A percentile compares a stretch with the other conserved stretches of the same genome.
These are phyloP conservation scores for Aspergillus carlsbadensis DNA, from an alignment of 495 filamentous ascomycete species.

Conservation along the genomic window DNA sequence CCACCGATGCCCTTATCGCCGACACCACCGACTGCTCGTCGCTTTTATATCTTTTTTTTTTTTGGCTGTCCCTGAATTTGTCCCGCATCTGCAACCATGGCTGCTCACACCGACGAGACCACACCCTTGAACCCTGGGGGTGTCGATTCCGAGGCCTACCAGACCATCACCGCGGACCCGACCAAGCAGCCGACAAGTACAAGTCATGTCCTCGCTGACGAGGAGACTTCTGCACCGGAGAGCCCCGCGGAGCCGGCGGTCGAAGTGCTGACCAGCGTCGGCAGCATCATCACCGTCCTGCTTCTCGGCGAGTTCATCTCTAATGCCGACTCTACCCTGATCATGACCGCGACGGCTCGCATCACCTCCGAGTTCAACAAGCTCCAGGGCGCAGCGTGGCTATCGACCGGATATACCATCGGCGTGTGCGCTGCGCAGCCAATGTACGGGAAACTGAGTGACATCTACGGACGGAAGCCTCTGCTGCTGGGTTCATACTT, in stretches of 20 bases:
- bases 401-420: slow-evolving; percentile 64
- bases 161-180: neutral
- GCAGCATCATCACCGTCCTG: slow-evolving; percentile 36
- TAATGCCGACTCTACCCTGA: slow-evolving; percentile 60
- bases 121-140: neutral
- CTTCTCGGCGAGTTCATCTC: slow-evolving; percentile 59
- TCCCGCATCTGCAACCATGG: neutral
- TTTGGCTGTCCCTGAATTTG: neutral
- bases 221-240: neutral
- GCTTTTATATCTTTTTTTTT: neutral
- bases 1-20: too few species aligned
- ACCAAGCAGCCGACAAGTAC: neutral
- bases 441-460: slow-evolving; percentile 48
- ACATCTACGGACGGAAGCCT: slow-evolving; percentile 47
- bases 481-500: slow-evolving; percentile 40
- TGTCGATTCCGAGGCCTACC: slow-evolving; percentile 1
- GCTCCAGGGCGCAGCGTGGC: slow-evolving; percentile 60
- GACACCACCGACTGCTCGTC: neutral
- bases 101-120: slow-evolving; percentile 2
- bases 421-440: slow-evolving; percentile 60
- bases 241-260: neutral
- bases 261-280: slow-evolving; percentile 22
- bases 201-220: neutral
- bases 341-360: slow-evolving; percentile 59
- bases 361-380: slow-evolving; percentile 68